These are phyloP conservation scores for Petunia axillaris DNA, from an alignment of 257 asterid genomes.

Conservation along the genomic window DNA sequence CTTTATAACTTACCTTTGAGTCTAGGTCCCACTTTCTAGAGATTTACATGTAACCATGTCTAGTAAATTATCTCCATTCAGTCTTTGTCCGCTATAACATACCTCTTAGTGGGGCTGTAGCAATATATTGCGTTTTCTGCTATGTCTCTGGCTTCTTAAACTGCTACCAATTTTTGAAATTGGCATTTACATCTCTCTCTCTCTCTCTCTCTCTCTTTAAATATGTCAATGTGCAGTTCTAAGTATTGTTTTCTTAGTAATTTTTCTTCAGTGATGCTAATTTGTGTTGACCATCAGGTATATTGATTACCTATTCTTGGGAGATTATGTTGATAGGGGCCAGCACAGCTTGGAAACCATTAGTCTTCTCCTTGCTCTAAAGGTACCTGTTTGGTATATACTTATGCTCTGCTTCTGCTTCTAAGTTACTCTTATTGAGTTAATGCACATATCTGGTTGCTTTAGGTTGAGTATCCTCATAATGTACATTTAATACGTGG, in stretches of 20 bases:
- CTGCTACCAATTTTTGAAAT: not conserved
- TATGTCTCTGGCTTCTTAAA: not conserved
- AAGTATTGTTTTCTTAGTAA: not conserved
- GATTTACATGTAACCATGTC: not conserved
- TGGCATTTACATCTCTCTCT: not conserved
- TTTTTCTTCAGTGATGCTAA: constrained; percentile 29
- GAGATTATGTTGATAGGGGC: constrained; percentile 99
- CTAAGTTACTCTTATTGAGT: not conserved
- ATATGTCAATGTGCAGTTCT: not conserved
- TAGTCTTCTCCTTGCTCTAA: constrained; percentile 90
- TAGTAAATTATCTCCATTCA: not conserved
- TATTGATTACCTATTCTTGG: constrained; percentile 95
- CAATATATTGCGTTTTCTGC: not conserved
- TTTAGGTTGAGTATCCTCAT: constrained; percentile 83
- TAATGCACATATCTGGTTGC: constrained; percentile 22
- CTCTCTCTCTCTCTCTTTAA: not conserved
- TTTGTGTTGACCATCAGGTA: constrained; percentile 58
- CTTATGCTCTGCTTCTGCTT: not conserved
- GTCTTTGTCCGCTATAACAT: not conserved
- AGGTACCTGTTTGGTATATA: constrained; percentile 50
- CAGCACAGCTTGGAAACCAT: constrained; percentile 98
- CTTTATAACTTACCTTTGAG: too few species aligned
- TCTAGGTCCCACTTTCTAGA: too few species aligned
- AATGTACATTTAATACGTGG: constrained; percentile 97
- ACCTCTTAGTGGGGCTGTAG: not conserved